Evolutionary conservation across 345 rosid genomes (phyloP), one percentile per base, ranked within the genome.

Genomic region (Crucihimalaya himalaica): DNA sequence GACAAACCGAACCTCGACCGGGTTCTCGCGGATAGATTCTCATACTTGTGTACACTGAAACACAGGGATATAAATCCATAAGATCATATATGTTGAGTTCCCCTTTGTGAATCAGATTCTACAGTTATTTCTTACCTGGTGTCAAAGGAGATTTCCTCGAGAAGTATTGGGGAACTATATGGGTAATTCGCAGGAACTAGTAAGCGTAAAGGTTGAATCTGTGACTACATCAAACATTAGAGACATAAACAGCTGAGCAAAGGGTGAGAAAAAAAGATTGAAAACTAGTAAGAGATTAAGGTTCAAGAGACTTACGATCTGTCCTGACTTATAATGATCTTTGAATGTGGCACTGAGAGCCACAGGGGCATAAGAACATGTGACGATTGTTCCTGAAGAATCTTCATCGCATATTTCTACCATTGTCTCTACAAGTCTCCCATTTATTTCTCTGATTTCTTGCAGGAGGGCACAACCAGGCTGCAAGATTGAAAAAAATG

Each of bases 371-470:
- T 78, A 92, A 72, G 92, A 82, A 81, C 93, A 92, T 42, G 77
- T 81, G n/a, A 86, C 85, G 11, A 88, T 63, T 58, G 79, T 83
- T 62, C 90, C 90, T 70, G 78, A 63, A 32, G 82, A 74, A 34
- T 82, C 86, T 73, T 85, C 88, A 46, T 88, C 82, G 58, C 85
- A 78, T 46, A 89, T 81, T 37, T 86, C 84, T 7, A 89, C 85
- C 65, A 84, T 85, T 0, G 92, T 88, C 78, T 92, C 93, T 52
- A 92, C 71, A 43, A 89, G 83, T 40, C 77, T 77, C 65, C 74
- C 83, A 61, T 92, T 92, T 73, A 86, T 86, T 68, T 89, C 90
- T 69, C 81, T 86, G 78, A 89, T 89, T 81, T 92, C 96, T 68
- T 83, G 88, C 83, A 81, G 6, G 54, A 92, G 86, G 48, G 73